Evolutionary conservation across 805 yeast genomes (phyloP), one percentile per base, ranked within the genome.

Genomic region (Vanderwaltozyma yarrowii): DNA sequence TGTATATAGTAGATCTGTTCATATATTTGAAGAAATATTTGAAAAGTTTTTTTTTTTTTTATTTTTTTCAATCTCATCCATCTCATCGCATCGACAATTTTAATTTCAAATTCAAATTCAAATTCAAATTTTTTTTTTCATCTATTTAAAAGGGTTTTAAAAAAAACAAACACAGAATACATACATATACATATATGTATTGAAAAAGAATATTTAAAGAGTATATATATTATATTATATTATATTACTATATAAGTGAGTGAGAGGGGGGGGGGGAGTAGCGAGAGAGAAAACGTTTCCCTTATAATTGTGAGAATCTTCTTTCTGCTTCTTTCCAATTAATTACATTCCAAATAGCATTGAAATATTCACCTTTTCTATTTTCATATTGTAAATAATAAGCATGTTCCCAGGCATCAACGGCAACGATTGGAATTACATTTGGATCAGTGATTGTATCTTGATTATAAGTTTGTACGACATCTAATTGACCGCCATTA

Each of bases 351-450:
- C 96, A 86, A 65, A 86, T 82, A 45, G 94, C 89, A 65, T 82
- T 78, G 76, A 87, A 86, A 69, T 87, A 86, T 58, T 86, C 95
- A 32, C 63, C 94, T 72, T 87, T 86, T 59, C 80, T 87, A 68
- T 86, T 86, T 68, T 83, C 80, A 71, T 86, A 86, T 65, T 86
- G 95, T 64, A 87, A 71, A 73, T 86, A 86, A 72, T 86, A 86
- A 39, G 96, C 95, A 58, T 86, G 96, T 66, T 86, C 96, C 96
- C 96, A 86, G 43, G 95, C 94, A 54, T 86, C 96, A 58, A 86
- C 82, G 38, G 95, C 95, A 40, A 87, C 72, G 53, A 87, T 65
- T 32, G 95, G 94, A 33, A 73, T 67, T 60, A 75, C 70, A 7
- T n/a, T 30, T 9, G 74, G 60, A 35, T 84, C 83, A 35, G 77